Evolutionary conservation across 2,329 filamentous ascomycete species (phyloP), one percentile per base, ranked within the genome.

Genomic region (Didymella sp.): DNA sequence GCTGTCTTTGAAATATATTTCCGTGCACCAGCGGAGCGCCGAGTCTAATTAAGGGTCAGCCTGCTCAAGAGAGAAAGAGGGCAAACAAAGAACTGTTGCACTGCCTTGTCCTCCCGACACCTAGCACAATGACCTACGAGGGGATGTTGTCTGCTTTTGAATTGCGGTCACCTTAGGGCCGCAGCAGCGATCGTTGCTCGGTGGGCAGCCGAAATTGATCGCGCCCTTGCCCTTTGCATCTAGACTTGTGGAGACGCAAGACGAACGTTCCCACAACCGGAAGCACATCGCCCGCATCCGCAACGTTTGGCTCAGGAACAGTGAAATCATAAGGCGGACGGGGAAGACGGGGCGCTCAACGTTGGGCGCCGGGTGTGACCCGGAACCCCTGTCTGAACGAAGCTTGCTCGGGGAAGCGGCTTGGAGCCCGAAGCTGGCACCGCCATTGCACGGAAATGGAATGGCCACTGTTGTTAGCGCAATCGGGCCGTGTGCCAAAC

Each of bases 401-500:
- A 58, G 56, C 56, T 58, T 58, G 51, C 50, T 35, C 46, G 56
- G 58, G 58, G 58, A 58, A 43, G 38, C 54, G 54, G 58, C 49
- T 33, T 31, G 30, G 11, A 15, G 31, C 27, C 56, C 49, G 50
- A 40, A 7, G n/a, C 50, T 30, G 46, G 53, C 35, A 48, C 48
- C 59, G 44, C 57, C 55, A 44, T 50, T 51, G 52, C 30, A 51
- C 54, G n/a, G 25, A 58, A 58, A 28, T 40, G 55, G 55, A 37
- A 49, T 58, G 44, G 55, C 25, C 24, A 22, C 19, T 7, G n/a
- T 44, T 28, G 22, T 57, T 66, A 63, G 65, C 61, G 54, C 61
- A 60, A 55, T 67, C 65, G 68, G 68, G 56, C 65, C 67, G 67
- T 58, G 51, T 44, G 57, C 60, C 61, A 67, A 61, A 68, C 66